Percentiles rank a stretch among this genome's conserved stretches.
phyloP scores from a whole-genome alignment of 1,139 yeast genomes.

The Geotrichum aggregatum region DNA sequence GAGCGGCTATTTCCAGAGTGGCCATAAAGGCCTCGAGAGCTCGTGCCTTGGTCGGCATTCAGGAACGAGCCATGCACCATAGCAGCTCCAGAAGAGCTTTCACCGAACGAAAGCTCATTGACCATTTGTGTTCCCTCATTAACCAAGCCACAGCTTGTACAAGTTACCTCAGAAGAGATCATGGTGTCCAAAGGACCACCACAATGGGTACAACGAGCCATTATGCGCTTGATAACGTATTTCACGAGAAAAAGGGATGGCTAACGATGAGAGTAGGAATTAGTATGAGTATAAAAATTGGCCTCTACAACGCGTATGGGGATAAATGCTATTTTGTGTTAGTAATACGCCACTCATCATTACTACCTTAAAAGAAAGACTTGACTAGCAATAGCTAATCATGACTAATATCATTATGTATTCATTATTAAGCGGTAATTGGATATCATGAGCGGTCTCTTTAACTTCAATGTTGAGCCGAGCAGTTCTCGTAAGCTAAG shows the following conservation, averaged over 20 bases:
- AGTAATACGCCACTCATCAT: no score
- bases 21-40: constrained; percentile 53
- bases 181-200: constrained; percentile 16
- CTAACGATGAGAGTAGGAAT: no score
- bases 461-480: no score
- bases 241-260: no score
- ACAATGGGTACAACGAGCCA: constrained; percentile 18
- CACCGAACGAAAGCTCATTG: constrained; percentile 91
- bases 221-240: neutral
- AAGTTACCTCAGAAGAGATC: constrained; percentile 54
- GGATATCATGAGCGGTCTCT: neutral
- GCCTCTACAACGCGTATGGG: no score
- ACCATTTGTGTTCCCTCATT: constrained; percentile 91
- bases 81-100: constrained; percentile 89
- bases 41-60: constrained; percentile 80
- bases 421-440: no score
- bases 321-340: no score
- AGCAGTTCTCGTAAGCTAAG: no score
- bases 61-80: constrained; percentile 92
- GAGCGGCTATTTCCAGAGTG: constrained; percentile 64
- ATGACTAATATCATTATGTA: no score
- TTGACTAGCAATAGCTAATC: no score
- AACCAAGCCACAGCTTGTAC: constrained; percentile 80
- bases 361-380: no score
- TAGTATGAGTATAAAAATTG: no score